phyloP scores from a whole-genome alignment of 1,284 basidiomycete genomes.

The Apiotrichum mycotoxinovorans region DNA sequence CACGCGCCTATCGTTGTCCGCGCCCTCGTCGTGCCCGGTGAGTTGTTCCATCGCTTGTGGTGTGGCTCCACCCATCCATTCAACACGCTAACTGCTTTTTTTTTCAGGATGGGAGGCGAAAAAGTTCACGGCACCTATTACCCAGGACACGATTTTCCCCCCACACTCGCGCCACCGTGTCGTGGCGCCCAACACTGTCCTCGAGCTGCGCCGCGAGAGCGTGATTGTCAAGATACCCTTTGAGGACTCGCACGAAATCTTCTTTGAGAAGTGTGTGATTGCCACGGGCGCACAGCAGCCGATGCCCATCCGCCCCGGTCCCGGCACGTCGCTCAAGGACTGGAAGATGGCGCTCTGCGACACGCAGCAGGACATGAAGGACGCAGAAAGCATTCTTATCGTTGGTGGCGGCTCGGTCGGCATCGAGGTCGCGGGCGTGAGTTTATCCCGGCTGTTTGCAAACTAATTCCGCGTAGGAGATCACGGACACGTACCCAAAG shows the following conservation, averaged over 20 bases:
- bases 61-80: too few relatives aligned
- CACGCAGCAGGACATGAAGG: slow-evolving; percentile 15
- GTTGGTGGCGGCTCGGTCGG: slow-evolving; percentile 53
- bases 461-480: slow-evolving; percentile 23
- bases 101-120: slow-evolving; percentile 44
- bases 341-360: slow-evolving; percentile 25
- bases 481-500: slow-evolving; percentile 31
- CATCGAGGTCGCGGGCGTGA: slow-evolving; percentile 52
- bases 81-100: too few relatives aligned
- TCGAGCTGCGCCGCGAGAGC: slow-evolving; percentile 37
- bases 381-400: slow-evolving; percentile 43
- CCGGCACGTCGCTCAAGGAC: slow-evolving; percentile 23
- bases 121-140: slow-evolving; percentile 38
- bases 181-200: slow-evolving; percentile 40
- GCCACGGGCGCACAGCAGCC: slow-evolving; percentile 46
- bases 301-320: slow-evolving; percentile 42
- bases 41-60: slow-evolving; percentile 19
- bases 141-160: slow-evolving; percentile 41
- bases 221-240: slow-evolving; percentile 45
- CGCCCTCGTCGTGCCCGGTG: slow-evolving; percentile 49
- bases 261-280: slow-evolving; percentile 46
- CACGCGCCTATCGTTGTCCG: slow-evolving; percentile 49
- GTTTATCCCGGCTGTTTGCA: slow-evolving; percentile 15
- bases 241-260: slow-evolving; percentile 42
- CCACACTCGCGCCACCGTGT: slow-evolving; percentile 32